Base-by-base conservation (phyloP, 106 monocot genomes). In the Allium cepa region DNA sequence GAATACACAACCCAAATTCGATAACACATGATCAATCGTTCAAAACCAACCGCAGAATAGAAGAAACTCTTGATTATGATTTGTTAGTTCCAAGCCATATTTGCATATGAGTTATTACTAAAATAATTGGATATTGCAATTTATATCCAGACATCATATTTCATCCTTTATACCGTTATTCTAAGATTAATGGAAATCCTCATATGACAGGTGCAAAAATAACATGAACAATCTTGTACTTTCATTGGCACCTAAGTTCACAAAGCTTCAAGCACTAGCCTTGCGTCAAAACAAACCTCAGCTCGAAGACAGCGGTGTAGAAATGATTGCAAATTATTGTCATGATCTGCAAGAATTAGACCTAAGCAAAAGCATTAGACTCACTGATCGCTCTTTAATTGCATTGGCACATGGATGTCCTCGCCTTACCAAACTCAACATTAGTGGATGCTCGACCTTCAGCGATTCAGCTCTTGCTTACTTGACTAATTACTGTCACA, bases 221-320 rank as follows among this genome's bases (percentile, higher is more conserved):
- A 79, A 87, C 77, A 99, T 99, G 99, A 93, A 90, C 71, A 78
- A 72, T 71, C 87, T 99, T 59, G 79, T 99, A 10, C 52, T 83
- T 9, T 99, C 93, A 64, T 80, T 99, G 11, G 79, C 79, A 45
- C 90, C 87, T 4, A 99, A 85, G 71, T 93, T 99, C 73, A 83
- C 85, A 61, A 93, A 90, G 72, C 79, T 99, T 71, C 85, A 85
- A 47, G 74, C 76, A 59, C 69, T 99, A 58, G 65, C 69, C 28
- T 69, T 99, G 26, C 78, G 99, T 12, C 99, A 99, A 69, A 83
- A 70, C 56, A 82, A 63, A 72, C 79, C 93, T 52, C 99, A 93
- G 56, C 83, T 99, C 72, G 79, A 87, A 52, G 93, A 99, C 56
- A 71, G 67, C 78, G 93, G 84, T 50, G 79, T 99, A 26, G 90